Percentiles rank a stretch among this genome's conserved stretches.
Conservation (phyloP, 1,284 basidiomycete genomes). For the Apiotrichum montevideense region DNA sequence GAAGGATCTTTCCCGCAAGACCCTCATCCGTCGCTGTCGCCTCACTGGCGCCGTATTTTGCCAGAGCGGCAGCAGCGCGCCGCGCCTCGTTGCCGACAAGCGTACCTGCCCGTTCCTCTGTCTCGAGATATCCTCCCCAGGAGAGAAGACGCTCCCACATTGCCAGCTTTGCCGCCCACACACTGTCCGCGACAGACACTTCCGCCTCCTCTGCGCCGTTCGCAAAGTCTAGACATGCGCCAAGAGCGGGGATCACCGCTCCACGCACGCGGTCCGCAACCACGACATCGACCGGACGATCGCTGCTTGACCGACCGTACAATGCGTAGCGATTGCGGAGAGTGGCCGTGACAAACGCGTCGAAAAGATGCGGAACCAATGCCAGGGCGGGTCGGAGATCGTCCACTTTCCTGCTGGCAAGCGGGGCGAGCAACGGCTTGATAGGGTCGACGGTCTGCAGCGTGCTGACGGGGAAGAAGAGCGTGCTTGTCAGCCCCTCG, state of each 20-base stretch:
- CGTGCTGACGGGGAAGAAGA: constrained; percentile 26
- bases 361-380: constrained; percentile 24
- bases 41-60: constrained; percentile 14
- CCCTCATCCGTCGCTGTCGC: constrained; percentile 13
- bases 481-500: constrained; percentile 9
- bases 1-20: constrained; percentile 12
- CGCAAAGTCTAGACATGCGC: constrained; percentile 14
- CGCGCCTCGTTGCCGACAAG: constrained; percentile 21
- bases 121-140: constrained; percentile 44
- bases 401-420: neutral
- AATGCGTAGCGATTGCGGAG: constrained; percentile 26
- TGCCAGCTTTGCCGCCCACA: constrained; percentile 15
- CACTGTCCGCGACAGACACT: neutral
- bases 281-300: constrained; percentile 29
- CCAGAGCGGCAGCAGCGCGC: constrained; percentile 15
- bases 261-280: constrained; percentile 31
- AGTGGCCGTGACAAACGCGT: constrained; percentile 19
- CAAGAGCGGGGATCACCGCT: constrained; percentile 23
- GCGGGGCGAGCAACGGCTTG: constrained; percentile 10
- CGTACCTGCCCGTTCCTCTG: constrained; percentile 22
- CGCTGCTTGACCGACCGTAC: constrained; percentile 23
- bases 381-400: constrained; percentile 5
- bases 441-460: constrained; percentile 23
- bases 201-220: constrained; percentile 13
- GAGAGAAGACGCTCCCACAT: constrained; percentile 28